A percentile compares a stretch with the other conserved stretches of the same genome.
These are phyloP conservation scores for Penstemon barbatus DNA, from an alignment of 257 asterid species.

Conservation along the genomic window DNA sequence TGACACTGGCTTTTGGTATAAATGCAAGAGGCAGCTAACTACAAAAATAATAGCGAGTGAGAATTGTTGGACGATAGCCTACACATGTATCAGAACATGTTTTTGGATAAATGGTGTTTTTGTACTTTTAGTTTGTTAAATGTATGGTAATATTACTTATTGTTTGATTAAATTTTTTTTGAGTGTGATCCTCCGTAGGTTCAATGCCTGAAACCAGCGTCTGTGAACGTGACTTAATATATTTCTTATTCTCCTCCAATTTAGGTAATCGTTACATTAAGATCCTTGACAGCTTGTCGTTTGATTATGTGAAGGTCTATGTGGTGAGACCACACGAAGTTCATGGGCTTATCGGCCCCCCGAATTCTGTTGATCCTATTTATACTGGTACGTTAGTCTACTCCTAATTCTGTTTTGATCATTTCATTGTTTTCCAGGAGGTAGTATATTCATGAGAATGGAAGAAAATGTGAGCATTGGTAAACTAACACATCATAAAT, in stretches of 20 bases:
- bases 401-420: background rate
- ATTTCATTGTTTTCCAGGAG: background rate
- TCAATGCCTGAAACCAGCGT: constrained; percentile 6
- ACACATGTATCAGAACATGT: background rate
- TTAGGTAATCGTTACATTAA: background rate
- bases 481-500: too few species aligned
- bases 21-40: background rate
- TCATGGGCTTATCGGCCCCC: constrained; percentile 37
- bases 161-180: background rate
- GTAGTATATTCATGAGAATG: background rate
- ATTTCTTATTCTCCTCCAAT: background rate
- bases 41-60: background rate
- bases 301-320: constrained; percentile 36
- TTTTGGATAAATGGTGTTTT: background rate
- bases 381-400: background rate
- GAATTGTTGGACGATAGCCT: background rate
- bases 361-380: constrained; percentile 25
- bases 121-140: background rate
- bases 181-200: background rate
- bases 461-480: background rate
- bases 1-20: background rate
- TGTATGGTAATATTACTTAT: background rate
- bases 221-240: background rate
- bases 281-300: background rate
- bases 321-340: constrained; percentile 38